Percentiles rank a stretch among this genome's conserved stretches.
Conservation (phyloP, 805 yeast genomes). For the Kodamaea leandrae region DNA sequence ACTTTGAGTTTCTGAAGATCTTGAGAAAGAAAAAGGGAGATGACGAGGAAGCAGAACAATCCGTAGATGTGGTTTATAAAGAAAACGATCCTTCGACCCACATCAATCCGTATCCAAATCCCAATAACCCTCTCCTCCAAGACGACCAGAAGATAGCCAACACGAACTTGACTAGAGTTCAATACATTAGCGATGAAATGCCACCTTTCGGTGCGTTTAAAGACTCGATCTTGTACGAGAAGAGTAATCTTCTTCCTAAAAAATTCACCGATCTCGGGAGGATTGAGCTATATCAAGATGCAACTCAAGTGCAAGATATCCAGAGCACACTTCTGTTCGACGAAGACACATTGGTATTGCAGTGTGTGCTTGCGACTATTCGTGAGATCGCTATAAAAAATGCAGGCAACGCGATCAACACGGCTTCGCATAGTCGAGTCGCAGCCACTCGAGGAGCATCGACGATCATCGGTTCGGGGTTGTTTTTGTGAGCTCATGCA, state of each 20-base stretch:
- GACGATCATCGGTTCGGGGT: neutral
- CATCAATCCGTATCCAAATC: slow-evolving; percentile 34
- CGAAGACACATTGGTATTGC: slow-evolving; percentile 30
- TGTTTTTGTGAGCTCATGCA: neutral
- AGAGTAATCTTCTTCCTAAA: slow-evolving; percentile 24
- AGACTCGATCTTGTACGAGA: slow-evolving; percentile 25
- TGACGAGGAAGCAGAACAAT: slow-evolving; percentile 9
- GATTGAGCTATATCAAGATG: slow-evolving; percentile 35
- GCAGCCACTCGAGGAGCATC: neutral
- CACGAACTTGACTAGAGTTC: slow-evolving; percentile 8
- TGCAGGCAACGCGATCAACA: slow-evolving; percentile 16
- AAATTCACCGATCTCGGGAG: slow-evolving; percentile 34
- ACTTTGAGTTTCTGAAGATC: slow-evolving; percentile 22
- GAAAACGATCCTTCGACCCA: slow-evolving; percentile 12
- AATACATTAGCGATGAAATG: slow-evolving; percentile 25
- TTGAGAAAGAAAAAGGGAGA: slow-evolving; percentile 13
- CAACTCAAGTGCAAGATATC: slow-evolving; percentile 10
- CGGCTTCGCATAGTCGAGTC: neutral
- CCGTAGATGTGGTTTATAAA: slow-evolving; percentile 1
- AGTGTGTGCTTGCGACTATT: slow-evolving; percentile 29
- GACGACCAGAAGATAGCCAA: slow-evolving; percentile 11
- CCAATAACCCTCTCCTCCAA: slow-evolving; percentile 21
- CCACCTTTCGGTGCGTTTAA: slow-evolving; percentile 41
- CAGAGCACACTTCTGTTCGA: slow-evolving; percentile 33
- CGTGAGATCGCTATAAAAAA: slow-evolving; percentile 31